Evolutionary conservation across 345 rosid genomes (phyloP), one percentile per base, ranked within the genome.

Genomic region (Camelina hispida): DNA sequence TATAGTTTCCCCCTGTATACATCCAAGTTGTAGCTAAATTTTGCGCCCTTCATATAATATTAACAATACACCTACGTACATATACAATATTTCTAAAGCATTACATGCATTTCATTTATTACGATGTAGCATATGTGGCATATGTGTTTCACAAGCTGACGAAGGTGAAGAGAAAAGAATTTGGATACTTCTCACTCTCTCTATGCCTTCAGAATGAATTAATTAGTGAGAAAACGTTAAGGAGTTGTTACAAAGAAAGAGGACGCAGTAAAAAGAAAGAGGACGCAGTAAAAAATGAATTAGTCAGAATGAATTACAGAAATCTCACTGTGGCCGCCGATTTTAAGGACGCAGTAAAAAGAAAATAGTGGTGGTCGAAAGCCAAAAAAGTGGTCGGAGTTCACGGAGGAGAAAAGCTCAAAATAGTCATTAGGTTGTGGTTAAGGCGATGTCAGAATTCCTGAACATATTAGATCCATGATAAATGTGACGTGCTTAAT

Each of bases 381-480:
- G 34, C 34, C 32, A 40, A 61, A 61, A 61, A 40, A 61, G 32
- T 25, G 50, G 18, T 61, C 66, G 66, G 47, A 43, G 67, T 62
- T 62, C 35, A 62, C 18, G 32, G 67, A 62, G 35, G 16, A 62
- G 52, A 62, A 8, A 8, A 43, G 20, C 37, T 43, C 52, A 62
- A 43, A 62, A 62, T 62, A 62, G 67, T 43, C 37, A 62, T 14
- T 62, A 62, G 20, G 15, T 23, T 42, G 37, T 62, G 67, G 67
- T 43, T 62, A 23, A 62, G 37, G 35, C 52, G 12, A 14, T 62
- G 35, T 62, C 51, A 8, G 12, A 28, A 42, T 20, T 43, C 2
- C 4, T 8, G 8, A 43, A 9, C 37, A 59, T 23, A 13, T 43
- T 62, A 42, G 67, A 60, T 40, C 50, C 66, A 61, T 61, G 34